Percentiles rank a stretch among this genome's conserved stretches.
Evolutionary conservation across 768 basidiomycete genomes (phyloP).

Genomic region (Suillus alpinus): DNA sequence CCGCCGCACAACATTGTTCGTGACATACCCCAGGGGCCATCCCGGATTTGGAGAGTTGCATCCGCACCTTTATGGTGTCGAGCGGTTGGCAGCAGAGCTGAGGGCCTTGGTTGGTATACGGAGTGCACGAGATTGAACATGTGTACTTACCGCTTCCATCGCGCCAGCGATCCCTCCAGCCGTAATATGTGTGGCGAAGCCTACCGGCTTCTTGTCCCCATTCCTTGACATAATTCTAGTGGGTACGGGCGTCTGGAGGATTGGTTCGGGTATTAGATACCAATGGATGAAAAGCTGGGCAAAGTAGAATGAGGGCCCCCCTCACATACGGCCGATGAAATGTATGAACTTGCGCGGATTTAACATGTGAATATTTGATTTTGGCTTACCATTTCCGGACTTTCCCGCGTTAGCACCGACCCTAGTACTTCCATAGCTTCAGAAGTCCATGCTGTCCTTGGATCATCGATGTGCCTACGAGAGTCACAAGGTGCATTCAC

Average conservation of each 20-base stretch:
- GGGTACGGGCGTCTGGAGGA: constrained; percentile 1
- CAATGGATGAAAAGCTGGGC: background rate
- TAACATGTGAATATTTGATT: constrained; percentile 31
- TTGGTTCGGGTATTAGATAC: background rate
- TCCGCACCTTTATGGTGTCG: constrained; percentile 99
- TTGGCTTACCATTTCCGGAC: constrained; percentile 2
- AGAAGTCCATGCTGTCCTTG: background rate
- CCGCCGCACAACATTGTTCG: background rate
- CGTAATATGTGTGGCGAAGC: constrained; percentile 86
- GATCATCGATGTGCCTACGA: background rate
- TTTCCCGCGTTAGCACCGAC: constrained; percentile 22
- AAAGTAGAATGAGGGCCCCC: constrained; percentile 3
- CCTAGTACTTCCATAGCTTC: background rate
- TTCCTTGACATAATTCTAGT: constrained; percentile 47
- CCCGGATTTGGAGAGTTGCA: constrained; percentile 92
- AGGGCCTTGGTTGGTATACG: constrained; percentile 2
- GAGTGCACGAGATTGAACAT: background rate
- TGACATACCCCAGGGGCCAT: constrained; percentile 75
- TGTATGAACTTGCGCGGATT: constrained; percentile 11
- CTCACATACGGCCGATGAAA: constrained; percentile 19
- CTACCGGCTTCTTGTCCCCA: constrained; percentile 70
- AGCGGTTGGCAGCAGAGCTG: constrained; percentile 87
- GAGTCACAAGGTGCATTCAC: background rate
- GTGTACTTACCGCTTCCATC: constrained; percentile 75
- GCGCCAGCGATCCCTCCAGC: constrained; percentile 94